Conservation (phyloP, 2,329 filamentous ascomycete species). For the Ceratocystis variospora region DNA sequence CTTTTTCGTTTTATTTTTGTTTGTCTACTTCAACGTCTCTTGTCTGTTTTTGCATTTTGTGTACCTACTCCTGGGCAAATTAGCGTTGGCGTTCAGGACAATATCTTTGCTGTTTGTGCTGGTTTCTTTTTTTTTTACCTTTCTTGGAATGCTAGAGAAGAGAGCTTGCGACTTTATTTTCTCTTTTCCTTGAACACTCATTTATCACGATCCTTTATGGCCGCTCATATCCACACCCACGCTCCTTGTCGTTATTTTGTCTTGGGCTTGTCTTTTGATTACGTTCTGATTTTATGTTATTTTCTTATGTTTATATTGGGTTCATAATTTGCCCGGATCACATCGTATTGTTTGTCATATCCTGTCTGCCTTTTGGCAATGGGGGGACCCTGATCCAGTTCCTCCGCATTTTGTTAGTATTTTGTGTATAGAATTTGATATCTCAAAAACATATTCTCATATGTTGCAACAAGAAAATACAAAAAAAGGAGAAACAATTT, state of each 20-base stretch:
- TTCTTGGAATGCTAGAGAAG: not conserved
- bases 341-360: slow-evolving; percentile 17
- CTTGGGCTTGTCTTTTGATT: not conserved
- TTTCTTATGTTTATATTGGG: slow-evolving; percentile 3
- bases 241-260: slow-evolving; percentile 5
- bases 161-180: not conserved
- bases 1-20: slow-evolving; percentile 3
- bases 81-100: slow-evolving; percentile 17
- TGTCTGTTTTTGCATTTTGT: slow-evolving; percentile 13
- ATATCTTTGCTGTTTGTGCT: slow-evolving; percentile 12
- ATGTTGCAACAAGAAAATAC: slow-evolving; percentile 11
- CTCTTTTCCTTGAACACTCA: slow-evolving; percentile 1
- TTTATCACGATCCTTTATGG: slow-evolving; percentile 9
- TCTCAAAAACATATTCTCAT: slow-evolving; percentile 12
- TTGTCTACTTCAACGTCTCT: not conserved
- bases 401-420: slow-evolving; percentile 12
- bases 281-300: not conserved
- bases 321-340: slow-evolving; percentile 16
- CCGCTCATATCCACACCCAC: slow-evolving; percentile 1
- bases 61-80: slow-evolving; percentile 16
- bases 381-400: slow-evolving; percentile 16
- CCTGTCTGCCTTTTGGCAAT: slow-evolving; percentile 19
- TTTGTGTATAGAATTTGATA: slow-evolving; percentile 17
- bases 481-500: slow-evolving; percentile 3
- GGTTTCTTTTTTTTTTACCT: slow-evolving; percentile 7